Evolutionary conservation across 345 rosid genomes (phyloP).

Genomic region (Microcos paniculata): DNA sequence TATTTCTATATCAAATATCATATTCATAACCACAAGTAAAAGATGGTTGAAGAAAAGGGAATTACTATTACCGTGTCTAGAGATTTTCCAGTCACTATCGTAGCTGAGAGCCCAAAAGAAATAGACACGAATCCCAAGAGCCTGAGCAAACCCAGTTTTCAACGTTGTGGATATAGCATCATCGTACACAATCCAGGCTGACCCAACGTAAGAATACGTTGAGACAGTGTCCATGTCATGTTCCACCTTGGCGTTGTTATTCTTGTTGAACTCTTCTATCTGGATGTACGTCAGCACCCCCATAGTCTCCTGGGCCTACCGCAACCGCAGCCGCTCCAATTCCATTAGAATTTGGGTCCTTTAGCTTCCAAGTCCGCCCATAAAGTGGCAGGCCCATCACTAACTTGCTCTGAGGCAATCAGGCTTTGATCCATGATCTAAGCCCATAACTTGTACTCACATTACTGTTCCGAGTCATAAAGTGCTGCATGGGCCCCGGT

Average conservation of each 20-base stretch:
- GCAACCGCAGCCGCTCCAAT: constrained; percentile 42
- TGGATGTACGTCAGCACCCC: constrained; percentile 13
- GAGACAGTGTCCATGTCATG: constrained; percentile 45
- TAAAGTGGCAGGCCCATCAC: constrained; percentile 62
- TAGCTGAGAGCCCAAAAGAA: constrained; percentile 60
- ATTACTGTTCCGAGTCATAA: constrained; percentile 44
- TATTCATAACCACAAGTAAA: too few relatives aligned
- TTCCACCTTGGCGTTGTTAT: constrained; percentile 31
- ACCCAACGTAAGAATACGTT: constrained; percentile 37
- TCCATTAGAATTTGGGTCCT: constrained; percentile 38
- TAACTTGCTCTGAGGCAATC: constrained; percentile 27
- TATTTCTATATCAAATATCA: too few relatives aligned
- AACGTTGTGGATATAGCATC: constrained; percentile 25
- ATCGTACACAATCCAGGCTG: constrained; percentile 49
- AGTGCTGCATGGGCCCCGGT: constrained; percentile 53
- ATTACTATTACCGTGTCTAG: constrained; percentile 42
- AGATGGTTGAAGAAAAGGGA: too few relatives aligned
- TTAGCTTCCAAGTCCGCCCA: constrained; percentile 51
- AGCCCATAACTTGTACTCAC: constrained; percentile 55
- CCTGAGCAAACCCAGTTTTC: constrained; percentile 45
- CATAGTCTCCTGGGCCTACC: constrained; percentile 33
- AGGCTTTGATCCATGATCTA: constrained; percentile 43
- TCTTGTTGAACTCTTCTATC: constrained; percentile 37
- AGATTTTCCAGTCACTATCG: constrained; percentile 42
- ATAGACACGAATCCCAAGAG: constrained; percentile 56